Evolutionary conservation across 257 asterid genomes (phyloP).

Genomic region (Solanum pinnatisectum): DNA sequence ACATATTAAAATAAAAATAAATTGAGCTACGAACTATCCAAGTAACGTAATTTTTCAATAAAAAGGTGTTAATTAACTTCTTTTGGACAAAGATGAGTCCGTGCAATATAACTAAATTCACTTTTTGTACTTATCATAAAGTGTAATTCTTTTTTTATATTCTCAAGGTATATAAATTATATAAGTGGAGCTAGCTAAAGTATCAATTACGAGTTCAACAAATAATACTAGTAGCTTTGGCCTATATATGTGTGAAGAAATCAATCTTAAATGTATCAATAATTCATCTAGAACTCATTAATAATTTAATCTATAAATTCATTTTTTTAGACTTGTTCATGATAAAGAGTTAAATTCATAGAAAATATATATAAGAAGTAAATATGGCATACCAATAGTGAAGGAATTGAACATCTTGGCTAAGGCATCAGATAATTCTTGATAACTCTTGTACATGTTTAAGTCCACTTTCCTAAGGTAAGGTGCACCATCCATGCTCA

Average conservation of each 20-base stretch:
- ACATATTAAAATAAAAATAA: neutral
- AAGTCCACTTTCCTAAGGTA: slow-evolving; percentile 30
- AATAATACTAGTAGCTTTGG: neutral
- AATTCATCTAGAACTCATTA: neutral
- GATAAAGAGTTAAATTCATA: neutral
- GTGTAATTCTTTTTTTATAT: no score
- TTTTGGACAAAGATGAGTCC: neutral
- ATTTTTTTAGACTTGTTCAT: neutral
- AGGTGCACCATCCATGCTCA: slow-evolving; percentile 12
- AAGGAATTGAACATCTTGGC: slow-evolving; percentile 31
- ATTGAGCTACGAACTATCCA: neutral
- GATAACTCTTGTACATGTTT: slow-evolving; percentile 26
- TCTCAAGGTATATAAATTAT: neutral
- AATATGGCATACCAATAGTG: slow-evolving; percentile 14
- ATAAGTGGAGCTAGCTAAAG: neutral
- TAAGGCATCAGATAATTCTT: slow-evolving; percentile 24
- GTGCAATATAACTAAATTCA: neutral
- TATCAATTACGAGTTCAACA: neutral
- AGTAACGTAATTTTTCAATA: no score
- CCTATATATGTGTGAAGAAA: neutral
- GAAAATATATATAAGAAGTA: neutral
- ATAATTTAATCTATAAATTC: neutral
- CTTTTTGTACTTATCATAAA: neutral
- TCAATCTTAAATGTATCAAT: neutral
- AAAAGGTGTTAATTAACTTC: no score